Conservation (phyloP, 2,329 filamentous ascomycete genomes). For the Colletotrichum paranaense region DNA sequence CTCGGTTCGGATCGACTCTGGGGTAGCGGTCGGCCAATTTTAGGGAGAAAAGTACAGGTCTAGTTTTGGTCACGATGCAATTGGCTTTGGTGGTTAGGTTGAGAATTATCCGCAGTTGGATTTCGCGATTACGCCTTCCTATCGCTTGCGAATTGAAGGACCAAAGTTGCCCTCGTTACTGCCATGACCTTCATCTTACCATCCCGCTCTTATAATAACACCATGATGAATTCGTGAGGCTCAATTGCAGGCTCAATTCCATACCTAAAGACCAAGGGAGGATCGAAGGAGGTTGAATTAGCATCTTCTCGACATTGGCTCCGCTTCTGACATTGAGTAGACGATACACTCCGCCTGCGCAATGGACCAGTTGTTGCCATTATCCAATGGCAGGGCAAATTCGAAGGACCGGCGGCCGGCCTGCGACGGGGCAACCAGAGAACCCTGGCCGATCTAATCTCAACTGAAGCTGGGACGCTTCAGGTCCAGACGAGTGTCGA, state of each 20-base stretch:
- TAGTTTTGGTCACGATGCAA: not conserved
- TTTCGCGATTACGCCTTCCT: too few relatives aligned
- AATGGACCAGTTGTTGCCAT: slow-evolving; percentile 10
- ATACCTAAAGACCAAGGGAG: not conserved
- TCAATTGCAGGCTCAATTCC: not conserved
- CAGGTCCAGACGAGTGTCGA: not conserved
- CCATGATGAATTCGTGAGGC: not conserved
- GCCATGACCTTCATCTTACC: not conserved
- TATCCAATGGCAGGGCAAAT: slow-evolving; percentile 26
- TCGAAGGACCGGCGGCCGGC: slow-evolving; percentile 14
- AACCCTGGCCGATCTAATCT: not conserved
- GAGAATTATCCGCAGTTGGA: not conserved
- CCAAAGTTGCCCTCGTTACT: not conserved
- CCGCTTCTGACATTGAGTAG: not conserved
- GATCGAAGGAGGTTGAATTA: not conserved
- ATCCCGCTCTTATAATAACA: not conserved
- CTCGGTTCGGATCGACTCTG: not conserved
- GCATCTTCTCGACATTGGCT: not conserved
- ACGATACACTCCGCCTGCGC: not conserved
- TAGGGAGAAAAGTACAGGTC: not conserved
- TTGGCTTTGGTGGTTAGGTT: not conserved
- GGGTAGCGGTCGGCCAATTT: not conserved
- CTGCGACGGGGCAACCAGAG: slow-evolving; percentile 28
- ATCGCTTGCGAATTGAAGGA: not conserved
- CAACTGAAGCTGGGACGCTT: slow-evolving; percentile 33